phyloP scores from a whole-genome alignment of 768 basidiomycete species.

The Xerocomellus intermedius region DNA sequence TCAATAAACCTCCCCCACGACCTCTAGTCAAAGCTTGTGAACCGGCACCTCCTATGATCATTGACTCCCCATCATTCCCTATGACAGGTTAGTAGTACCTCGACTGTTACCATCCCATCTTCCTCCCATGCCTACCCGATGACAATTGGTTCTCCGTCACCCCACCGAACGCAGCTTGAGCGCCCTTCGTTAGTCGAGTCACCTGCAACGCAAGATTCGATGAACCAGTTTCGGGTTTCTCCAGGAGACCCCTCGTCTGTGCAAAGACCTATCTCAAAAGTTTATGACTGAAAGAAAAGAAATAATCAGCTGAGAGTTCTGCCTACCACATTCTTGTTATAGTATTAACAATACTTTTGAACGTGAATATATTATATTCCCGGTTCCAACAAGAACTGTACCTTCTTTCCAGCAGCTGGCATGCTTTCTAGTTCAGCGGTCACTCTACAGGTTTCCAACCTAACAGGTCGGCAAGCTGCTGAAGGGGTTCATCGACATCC shows the following conservation, averaged over 20 bases:
- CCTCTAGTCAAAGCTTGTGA: not conserved
- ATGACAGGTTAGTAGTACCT: not conserved
- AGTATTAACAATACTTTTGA: not conserved
- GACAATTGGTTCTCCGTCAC: conserved; percentile 19
- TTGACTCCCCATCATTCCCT: conserved; percentile 23
- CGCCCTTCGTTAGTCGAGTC: conserved; percentile 25
- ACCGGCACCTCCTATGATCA: conserved; percentile 7
- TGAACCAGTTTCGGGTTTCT: not conserved
- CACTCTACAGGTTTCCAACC: not conserved
- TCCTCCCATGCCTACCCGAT: conserved; percentile 7
- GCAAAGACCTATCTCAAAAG: conserved; percentile 27
- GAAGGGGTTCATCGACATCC: not conserved
- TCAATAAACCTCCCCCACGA: conserved; percentile 15
- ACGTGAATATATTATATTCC: not conserved
- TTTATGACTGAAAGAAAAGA: conserved; percentile 35
- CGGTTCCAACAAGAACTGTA: not conserved
- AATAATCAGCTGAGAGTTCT: not conserved
- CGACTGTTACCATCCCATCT: not conserved
- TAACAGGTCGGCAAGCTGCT: not conserved
- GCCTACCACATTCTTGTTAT: not conserved
- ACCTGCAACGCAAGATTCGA: conserved; percentile 11
- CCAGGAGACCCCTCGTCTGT: not conserved
- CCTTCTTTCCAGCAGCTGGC: not conserved
- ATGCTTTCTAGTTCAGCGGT: not conserved
- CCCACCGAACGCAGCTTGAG: conserved; percentile 10